Percentiles rank a stretch among this genome's conserved stretches.
Evolutionary conservation across 106 monocot genomes (phyloP).

Genomic region (Gastrodia elata): DNA sequence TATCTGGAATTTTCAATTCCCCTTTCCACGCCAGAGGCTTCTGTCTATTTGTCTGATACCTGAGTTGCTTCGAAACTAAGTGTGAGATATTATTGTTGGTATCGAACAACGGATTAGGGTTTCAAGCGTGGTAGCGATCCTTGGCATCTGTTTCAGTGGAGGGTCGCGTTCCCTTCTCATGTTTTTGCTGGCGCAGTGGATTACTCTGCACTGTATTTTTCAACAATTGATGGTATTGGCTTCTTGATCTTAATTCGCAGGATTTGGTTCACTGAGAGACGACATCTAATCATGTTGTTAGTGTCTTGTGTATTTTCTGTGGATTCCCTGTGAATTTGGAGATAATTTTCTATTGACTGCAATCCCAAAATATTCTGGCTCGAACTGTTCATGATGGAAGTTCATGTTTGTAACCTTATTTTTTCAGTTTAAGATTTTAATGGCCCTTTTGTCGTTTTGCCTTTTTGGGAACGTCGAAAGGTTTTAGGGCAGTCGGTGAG

Average conservation of each 20-base stretch:
- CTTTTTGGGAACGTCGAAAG: too few relatives aligned
- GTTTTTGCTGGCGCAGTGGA: neutral
- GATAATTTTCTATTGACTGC: neutral
- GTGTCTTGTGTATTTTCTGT: neutral
- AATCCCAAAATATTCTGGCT: neutral
- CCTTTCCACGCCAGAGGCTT: neutral
- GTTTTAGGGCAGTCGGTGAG: neutral
- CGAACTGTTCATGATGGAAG: too few relatives aligned
- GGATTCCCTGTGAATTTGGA: neutral
- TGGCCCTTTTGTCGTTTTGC: too few relatives aligned
- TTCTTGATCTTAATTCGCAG: conserved; percentile 1
- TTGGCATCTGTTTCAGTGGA: neutral
- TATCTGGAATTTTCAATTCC: neutral
- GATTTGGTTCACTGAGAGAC: neutral
- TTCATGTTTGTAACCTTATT: too few relatives aligned
- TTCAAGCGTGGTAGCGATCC: neutral
- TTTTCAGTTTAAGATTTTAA: too few relatives aligned
- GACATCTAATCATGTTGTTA: neutral
- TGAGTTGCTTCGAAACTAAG: neutral
- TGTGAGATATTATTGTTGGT: neutral
- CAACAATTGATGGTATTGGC: neutral
- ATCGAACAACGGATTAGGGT: neutral
- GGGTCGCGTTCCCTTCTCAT: neutral
- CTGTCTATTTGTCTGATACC: neutral
- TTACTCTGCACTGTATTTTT: neutral